Base-by-base conservation (phyloP, 805 yeast genomes). In the Kodamaea hsintzibuensis region DNA sequence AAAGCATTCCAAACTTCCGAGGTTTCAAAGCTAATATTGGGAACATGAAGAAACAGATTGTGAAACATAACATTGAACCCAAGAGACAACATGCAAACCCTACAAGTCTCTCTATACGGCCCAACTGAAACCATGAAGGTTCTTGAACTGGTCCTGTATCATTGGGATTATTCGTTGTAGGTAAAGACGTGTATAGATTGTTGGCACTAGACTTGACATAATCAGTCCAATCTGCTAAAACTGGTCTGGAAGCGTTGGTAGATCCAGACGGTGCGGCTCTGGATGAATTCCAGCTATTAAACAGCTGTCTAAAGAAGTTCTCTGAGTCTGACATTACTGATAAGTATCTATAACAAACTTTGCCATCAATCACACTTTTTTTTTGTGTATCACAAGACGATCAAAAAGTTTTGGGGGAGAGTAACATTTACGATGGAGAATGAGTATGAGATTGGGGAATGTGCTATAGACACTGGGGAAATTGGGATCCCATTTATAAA, bases 1-100 rank as follows among this genome's bases (percentile, higher is more conserved):
- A 95, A 35, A 88, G 66, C 60, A 85, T 74, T 10, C 96, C 98
- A 67, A 95, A 93, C 69, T 95, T 95, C 48, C 96, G 79, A 13
- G 98, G 99, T 61, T 89, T 86, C 49, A 91, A 72, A 1, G 96
- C 92, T 58, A 95, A 74, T 13, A 93, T 91, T 0, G 99, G 99
- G 68, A 95, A 86, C 62, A 93, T 72, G 47, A 91, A 83, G 57
- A 93, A 82, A 59, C 97, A 89, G 25, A 93, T 69, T 10, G 85
- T 79, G 69, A 93, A 95, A 64, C 97, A 91, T 1, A 87, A 83
- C n/a, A 80, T 72, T 0, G 97, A 82, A 0, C 92, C 95, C 0
- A 82, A 77, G 3, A 95, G 73, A 61, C 96, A 89, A 51, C 88
- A 82, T 17, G 84, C 81, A 64, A 95, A 93, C 3, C 93, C 85